Conservation (phyloP, 2,329 filamentous ascomycete species). For the Venturia pyrina region DNA sequence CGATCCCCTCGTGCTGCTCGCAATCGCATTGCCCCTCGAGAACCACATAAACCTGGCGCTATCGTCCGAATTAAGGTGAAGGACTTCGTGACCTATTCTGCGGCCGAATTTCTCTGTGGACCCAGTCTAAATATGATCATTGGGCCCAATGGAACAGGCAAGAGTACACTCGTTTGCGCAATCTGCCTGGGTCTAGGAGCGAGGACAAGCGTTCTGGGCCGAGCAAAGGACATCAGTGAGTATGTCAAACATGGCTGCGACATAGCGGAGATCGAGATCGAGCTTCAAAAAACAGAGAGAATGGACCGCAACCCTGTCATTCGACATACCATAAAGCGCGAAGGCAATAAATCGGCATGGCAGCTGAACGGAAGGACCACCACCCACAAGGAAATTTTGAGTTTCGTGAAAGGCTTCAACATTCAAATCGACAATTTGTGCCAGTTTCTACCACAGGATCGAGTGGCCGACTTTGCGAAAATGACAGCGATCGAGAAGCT, state of each 20-base stretch:
- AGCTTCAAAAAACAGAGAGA: constrained; percentile 49
- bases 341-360: constrained; percentile 75
- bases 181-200: constrained; percentile 90
- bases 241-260: constrained; percentile 85
- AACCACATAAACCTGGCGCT: constrained; percentile 57
- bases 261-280: constrained; percentile 78
- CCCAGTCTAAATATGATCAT: constrained; percentile 98
- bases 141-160: constrained; percentile 95
- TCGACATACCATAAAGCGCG: constrained; percentile 64
- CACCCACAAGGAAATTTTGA: constrained; percentile 52
- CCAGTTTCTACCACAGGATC: constrained; percentile 92
- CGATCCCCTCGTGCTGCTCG: neutral
- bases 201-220: constrained; percentile 67
- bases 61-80: constrained; percentile 78
- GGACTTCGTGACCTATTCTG: constrained; percentile 92
- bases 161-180: constrained; percentile 93
- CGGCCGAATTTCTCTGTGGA: constrained; percentile 81
- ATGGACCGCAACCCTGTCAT: constrained; percentile 57
- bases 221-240: constrained; percentile 74
- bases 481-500: constrained; percentile 74
- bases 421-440: constrained; percentile 98
- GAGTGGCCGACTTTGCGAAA: constrained; percentile 85
- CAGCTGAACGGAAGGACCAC: constrained; percentile 59
- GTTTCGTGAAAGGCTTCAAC: constrained; percentile 59
- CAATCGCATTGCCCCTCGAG: neutral